Percentiles rank a stretch among this genome's conserved stretches.
Conservation (phyloP, 2,329 filamentous ascomycete species). For the Ophiostoma ulmi region DNA sequence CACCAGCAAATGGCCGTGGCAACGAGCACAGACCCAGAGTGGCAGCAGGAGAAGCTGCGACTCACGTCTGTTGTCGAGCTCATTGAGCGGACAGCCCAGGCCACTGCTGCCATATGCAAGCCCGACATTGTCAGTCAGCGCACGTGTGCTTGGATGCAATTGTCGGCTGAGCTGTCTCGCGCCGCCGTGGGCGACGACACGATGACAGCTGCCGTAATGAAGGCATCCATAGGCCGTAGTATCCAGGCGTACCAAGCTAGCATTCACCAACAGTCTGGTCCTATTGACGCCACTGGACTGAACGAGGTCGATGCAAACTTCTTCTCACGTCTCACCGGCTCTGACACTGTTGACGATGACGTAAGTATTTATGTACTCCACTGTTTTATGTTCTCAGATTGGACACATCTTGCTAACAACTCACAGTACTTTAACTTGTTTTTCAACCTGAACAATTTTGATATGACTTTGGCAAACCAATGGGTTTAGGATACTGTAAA, state of each 20-base stretch:
- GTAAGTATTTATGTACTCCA: background rate
- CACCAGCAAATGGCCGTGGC: constrained; percentile 12
- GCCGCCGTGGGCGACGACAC: background rate
- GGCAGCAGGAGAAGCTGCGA: constrained; percentile 9
- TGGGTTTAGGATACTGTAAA: background rate
- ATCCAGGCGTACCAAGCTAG: constrained; percentile 4
- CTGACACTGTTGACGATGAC: constrained; percentile 4
- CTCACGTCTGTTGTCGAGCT: constrained; percentile 5
- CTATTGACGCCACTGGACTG: background rate
- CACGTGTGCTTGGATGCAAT: constrained; percentile 11
- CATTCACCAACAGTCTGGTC: background rate
- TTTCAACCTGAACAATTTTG: constrained; percentile 27
- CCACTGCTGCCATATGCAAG: constrained; percentile 1
- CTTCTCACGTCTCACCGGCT: background rate
- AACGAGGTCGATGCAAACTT: background rate
- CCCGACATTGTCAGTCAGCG: constrained; percentile 14
- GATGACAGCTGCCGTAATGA: background rate
- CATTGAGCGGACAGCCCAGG: background rate
- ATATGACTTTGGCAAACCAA: constrained; percentile 15
- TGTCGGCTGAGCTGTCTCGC: constrained; percentile 8
- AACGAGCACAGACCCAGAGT: background rate
- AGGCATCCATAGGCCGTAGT: background rate
- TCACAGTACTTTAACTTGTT: constrained; percentile 6
- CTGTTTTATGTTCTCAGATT: background rate
- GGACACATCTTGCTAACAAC: background rate